Evolutionary conservation across 164 flowering plant species (phyloP), one percentile per base, ranked within the genome.

Genomic region (Pachysandra terminalis): DNA sequence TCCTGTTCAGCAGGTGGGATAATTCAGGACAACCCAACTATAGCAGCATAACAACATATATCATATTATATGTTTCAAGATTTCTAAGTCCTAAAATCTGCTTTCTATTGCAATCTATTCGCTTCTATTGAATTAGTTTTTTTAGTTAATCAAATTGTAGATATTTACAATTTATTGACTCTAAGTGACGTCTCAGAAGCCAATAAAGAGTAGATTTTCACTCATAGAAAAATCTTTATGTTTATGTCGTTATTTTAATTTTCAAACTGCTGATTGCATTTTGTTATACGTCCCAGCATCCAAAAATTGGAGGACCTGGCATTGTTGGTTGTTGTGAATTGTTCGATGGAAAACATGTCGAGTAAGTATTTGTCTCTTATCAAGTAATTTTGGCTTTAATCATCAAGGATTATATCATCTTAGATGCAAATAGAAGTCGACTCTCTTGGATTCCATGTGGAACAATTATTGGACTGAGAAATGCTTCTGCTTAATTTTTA

Each of bases 301-400:
- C 94, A 37, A 80, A 78, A 79, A 74, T 89, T 71, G 99, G 99
- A 71, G 99, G 99, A 69, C 90, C 94, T 63, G 99, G 99, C 21
- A 86, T 95, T 68, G 84, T 95, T 79, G 99, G 99, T 57, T 27
- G 61, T 26, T 82, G 68, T 69, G 79, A 83, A 75, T 75, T 78
- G 58, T 62, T 80, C 58, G 97, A 88, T 81, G 97, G 91, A 59
- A 26, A 78, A 64, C 75, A 76, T 71, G 65, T 74, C 15, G 96
- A 95, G 97, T 90, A 83, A 90, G 96, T 78, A 45, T 59, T 57
- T 27, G 53, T 61, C 49, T 66, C 70, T 49, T 61, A 21, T 56
- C n/a, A n/a, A 21, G 16, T 66, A 35, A 16, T 35, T 40, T 58
- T 35, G 19, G 5, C 54, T 19, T 7, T 13, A 45, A 12, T 45